Evolutionary conservation across 2,329 filamentous ascomycete species (phyloP).

Genomic region (Fusarium graminum): DNA sequence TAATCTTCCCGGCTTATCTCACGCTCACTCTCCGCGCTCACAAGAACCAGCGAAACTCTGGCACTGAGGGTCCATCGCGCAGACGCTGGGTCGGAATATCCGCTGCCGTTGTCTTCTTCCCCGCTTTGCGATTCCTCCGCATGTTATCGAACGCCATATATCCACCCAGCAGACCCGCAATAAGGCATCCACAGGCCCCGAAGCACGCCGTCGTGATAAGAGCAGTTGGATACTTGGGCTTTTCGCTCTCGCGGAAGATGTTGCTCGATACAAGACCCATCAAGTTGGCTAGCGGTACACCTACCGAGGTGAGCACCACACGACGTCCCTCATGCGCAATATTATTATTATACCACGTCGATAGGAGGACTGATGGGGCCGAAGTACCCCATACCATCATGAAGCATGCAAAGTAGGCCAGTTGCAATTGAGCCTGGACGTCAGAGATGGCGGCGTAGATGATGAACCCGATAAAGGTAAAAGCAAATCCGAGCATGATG

Average conservation of each 20-base stretch:
- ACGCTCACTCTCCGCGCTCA: not conserved
- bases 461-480: conserved; percentile 17
- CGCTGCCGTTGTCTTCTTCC: conserved; percentile 14
- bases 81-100: conserved; percentile 14
- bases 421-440: conserved; percentile 7
- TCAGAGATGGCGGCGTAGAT: conserved; percentile 26
- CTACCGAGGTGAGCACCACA: conserved; percentile 14
- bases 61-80: conserved; percentile 13
- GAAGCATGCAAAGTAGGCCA: conserved; percentile 22
- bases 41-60: conserved; percentile 30
- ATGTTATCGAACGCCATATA: conserved; percentile 71
- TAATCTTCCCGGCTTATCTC: conserved; percentile 4
- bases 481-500: conserved; percentile 20
- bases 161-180: conserved; percentile 67
- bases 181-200: conserved; percentile 69
- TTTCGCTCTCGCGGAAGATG: conserved; percentile 74
- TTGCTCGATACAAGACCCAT: conserved; percentile 73
- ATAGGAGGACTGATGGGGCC: conserved; percentile 7
- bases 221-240: conserved; percentile 75
- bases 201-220: conserved; percentile 75
- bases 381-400: conserved; percentile 33
- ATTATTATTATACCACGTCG: conserved; percentile 17
- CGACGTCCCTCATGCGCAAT: accelerated
- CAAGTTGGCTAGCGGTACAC: conserved; percentile 5
- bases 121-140: conserved; percentile 8